A percentile compares a stretch with the other conserved stretches of the same genome.
Conservation (phyloP, 2,329 filamentous ascomycete genomes). For the Chalaropsis ovoidea region DNA sequence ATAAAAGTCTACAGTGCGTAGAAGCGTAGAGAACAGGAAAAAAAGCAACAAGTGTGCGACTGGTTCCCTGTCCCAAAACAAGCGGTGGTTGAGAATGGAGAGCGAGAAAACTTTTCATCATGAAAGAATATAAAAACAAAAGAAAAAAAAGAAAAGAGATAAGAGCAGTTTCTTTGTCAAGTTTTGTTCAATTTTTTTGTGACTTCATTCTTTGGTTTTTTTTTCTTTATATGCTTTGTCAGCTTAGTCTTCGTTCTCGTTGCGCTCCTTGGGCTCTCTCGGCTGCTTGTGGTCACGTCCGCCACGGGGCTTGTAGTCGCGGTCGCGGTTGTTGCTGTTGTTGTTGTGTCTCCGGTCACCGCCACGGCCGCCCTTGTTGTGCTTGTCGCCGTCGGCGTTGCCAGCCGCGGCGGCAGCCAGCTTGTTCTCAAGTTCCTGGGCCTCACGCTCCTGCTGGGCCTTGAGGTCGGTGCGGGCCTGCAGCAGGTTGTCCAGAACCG, state of each 20-base stretch:
- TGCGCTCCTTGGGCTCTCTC: conserved; percentile 41
- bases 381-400: conserved; percentile 29
- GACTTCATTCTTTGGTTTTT: conserved; percentile 18
- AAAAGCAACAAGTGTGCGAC: not conserved
- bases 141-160: conserved; percentile 5
- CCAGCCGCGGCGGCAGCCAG: conserved; percentile 38
- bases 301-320: conserved; percentile 31
- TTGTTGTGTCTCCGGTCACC: conserved; percentile 31
- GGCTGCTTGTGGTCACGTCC: conserved; percentile 30
- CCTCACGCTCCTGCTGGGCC: conserved; percentile 66
- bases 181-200: conserved; percentile 13
- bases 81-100: not conserved
- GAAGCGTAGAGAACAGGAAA: conserved; percentile 3
- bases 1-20: conserved; percentile 1
- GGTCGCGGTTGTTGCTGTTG: conserved; percentile 28
- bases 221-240: conserved; percentile 4
- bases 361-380: conserved; percentile 30
- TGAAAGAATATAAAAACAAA: conserved; percentile 12
- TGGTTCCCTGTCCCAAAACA: too few relatives aligned
- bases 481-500: conserved; percentile 67
- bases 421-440: conserved; percentile 61
- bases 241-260: conserved; percentile 48
- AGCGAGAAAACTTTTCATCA: not conserved
- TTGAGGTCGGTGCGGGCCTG: conserved; percentile 72
- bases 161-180: conserved; percentile 16